These are phyloP conservation scores for Rhododendron molle DNA, from an alignment of 148 eudicot species.

Conservation along the genomic window DNA sequence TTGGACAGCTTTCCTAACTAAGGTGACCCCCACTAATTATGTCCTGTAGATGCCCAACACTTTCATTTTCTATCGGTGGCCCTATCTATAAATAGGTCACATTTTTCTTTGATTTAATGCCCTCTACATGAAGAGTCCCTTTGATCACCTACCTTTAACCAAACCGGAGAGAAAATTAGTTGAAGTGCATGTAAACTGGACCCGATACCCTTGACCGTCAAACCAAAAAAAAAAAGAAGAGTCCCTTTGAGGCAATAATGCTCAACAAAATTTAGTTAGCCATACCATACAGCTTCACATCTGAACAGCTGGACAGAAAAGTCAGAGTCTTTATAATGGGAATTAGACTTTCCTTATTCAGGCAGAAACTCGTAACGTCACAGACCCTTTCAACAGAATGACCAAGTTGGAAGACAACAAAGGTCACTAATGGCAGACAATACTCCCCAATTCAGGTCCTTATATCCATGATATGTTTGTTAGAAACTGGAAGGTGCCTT, in stretches of 20 bases:
- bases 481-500: slow-evolving; percentile 5
- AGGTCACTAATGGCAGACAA: slow-evolving; percentile 11
- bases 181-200: neutral
- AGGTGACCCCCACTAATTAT: neutral
- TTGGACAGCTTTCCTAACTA: neutral
- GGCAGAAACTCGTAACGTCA: neutral
- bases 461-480: neutral
- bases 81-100: neutral
- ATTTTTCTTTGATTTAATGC: neutral
- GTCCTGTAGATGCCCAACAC: neutral
- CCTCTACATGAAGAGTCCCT: neutral
- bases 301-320: neutral
- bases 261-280: neutral
- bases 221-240: neutral
- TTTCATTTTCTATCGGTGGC: slow-evolving; percentile 3
- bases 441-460: slow-evolving; percentile 2
- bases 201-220: neutral
- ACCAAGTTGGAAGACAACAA: slow-evolving; percentile 1
- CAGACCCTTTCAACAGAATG: neutral
- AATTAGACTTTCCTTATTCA: neutral
- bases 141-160: neutral
- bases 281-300: neutral
- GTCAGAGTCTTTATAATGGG: neutral
- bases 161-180: neutral
- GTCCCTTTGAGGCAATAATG: neutral